Conservation (phyloP, 2,329 filamentous ascomycete genomes). For the Fusarium devonianum region DNA sequence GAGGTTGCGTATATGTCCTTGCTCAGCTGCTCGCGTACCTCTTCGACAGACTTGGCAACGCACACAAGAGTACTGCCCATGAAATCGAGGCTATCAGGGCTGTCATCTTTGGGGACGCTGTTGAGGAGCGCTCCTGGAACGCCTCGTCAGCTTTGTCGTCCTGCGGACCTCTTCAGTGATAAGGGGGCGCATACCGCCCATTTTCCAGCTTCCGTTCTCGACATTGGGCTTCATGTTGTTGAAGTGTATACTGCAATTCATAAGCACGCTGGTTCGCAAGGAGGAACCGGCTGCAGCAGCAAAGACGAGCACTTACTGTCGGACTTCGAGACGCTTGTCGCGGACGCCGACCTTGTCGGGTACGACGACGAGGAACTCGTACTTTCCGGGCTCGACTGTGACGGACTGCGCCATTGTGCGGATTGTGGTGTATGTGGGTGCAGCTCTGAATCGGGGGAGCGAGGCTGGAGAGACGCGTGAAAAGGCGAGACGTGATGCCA, state of each 20-base stretch:
- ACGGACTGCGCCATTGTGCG: constrained; percentile 42
- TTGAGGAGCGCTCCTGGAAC: constrained; percentile 74
- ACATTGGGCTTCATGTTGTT: constrained; percentile 59
- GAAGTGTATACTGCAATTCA: constrained; percentile 57
- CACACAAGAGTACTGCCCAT: constrained; percentile 76
- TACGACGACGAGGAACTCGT: constrained; percentile 73
- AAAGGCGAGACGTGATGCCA: constrained; percentile 25
- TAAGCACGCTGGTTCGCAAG: constrained; percentile 18
- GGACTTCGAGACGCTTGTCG: constrained; percentile 68
- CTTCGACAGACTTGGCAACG: constrained; percentile 71
- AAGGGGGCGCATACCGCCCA: constrained; percentile 63
- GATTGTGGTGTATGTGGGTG: constrained; percentile 10
- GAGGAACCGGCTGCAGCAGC: neutral
- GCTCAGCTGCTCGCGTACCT: constrained; percentile 70
- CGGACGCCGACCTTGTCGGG: constrained; percentile 69
- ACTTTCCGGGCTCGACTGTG: constrained; percentile 47
- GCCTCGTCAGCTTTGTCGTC: neutral
- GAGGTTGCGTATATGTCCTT: constrained; percentile 74
- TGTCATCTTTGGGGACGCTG: constrained; percentile 68
- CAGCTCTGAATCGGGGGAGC: constrained; percentile 8
- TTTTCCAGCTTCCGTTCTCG: constrained; percentile 65
- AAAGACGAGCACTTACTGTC: constrained; percentile 53
- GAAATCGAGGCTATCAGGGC: constrained; percentile 68
- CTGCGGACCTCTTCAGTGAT: too few species aligned
- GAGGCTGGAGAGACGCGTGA: constrained; percentile 3